These are phyloP conservation scores for Pestalotiopsis sp. DNA, from an alignment of 2,329 filamentous ascomycete genomes.

Conservation along the genomic window DNA sequence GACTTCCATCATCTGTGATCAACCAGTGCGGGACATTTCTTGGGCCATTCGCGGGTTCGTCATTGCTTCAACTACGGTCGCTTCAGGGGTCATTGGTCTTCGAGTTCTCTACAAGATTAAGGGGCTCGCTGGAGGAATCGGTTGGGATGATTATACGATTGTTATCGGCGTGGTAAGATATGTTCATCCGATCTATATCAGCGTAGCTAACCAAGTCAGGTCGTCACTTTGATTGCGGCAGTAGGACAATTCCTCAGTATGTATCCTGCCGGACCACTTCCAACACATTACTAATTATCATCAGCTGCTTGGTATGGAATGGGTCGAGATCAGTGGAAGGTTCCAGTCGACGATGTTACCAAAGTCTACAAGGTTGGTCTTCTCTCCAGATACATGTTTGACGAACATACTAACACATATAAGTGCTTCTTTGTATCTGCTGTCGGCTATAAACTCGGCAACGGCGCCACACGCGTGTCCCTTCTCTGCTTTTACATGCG, in stretches of 20 bases:
- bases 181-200: background rate
- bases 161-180: slow-evolving; percentile 3
- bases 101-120: background rate
- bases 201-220: background rate
- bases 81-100: background rate
- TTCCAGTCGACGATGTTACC: slow-evolving; percentile 2
- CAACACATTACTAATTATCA: background rate
- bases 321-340: slow-evolving; percentile 6
- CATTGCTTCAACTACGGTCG: slow-evolving; percentile 4
- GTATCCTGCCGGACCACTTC: background rate
- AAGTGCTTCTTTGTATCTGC: slow-evolving; percentile 9
- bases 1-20: slow-evolving; percentile 5
- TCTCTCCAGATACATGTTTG: background rate
- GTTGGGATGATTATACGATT: slow-evolving; percentile 5
- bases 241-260: slow-evolving; percentile 3
- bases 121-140: background rate
- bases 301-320: slow-evolving; percentile 6
- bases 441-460: slow-evolving; percentile 5
- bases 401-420: background rate
- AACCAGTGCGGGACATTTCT: background rate
- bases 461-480: background rate
- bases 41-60: slow-evolving; percentile 9
- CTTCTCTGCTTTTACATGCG: slow-evolving; percentile 3
- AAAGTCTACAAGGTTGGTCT: slow-evolving; percentile 1
- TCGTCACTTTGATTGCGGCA: slow-evolving; percentile 2